These are phyloP conservation scores for Cylindrotheca fusiformis DNA, from an alignment of 108 stramenopile species.

Conservation along the genomic window DNA sequence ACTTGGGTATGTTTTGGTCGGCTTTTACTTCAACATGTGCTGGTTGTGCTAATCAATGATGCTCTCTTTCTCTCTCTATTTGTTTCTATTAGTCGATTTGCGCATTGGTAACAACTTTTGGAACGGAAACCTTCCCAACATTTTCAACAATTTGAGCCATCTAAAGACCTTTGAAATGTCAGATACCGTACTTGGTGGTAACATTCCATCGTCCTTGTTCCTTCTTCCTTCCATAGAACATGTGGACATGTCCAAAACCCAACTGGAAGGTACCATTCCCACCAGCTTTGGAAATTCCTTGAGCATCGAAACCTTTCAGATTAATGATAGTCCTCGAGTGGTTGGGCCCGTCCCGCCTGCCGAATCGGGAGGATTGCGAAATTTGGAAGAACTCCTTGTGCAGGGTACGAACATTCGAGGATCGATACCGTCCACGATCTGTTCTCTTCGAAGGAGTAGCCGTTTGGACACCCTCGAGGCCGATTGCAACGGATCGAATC, in stretches of 20 bases:
- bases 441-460: slow-evolving; percentile 14
- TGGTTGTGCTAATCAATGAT: slow-evolving; percentile 3
- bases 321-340: slow-evolving; percentile 44
- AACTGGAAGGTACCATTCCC: slow-evolving; percentile 31
- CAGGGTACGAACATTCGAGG: slow-evolving; percentile 40
- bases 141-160: slow-evolving; percentile 13
- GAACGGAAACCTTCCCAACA: slow-evolving; percentile 47
- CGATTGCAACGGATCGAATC: slow-evolving; percentile 35
- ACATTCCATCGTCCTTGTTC: slow-evolving; percentile 35
- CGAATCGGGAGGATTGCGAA: slow-evolving; percentile 18
- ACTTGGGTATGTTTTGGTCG: slow-evolving; percentile 32
- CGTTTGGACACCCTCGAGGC: slow-evolving; percentile 39
- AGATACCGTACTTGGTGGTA: slow-evolving; percentile 17
- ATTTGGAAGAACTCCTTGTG: slow-evolving; percentile 40
- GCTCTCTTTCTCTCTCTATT: no score
- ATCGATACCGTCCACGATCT: slow-evolving; percentile 41
- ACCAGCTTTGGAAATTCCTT: slow-evolving; percentile 8
- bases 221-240: slow-evolving; percentile 20
- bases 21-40: not conserved
- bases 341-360: slow-evolving; percentile 46
- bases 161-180: slow-evolving; percentile 36
- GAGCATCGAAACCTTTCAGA: slow-evolving; percentile 43
- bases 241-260: slow-evolving; percentile 34
- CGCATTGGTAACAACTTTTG: slow-evolving; percentile 31
- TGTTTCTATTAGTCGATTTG: slow-evolving; percentile 1